Evolutionary conservation across 371 early-diverging fungal species (phyloP), one percentile per base, ranked within the genome.

Genomic region (Apophysomyces sp.): DNA sequence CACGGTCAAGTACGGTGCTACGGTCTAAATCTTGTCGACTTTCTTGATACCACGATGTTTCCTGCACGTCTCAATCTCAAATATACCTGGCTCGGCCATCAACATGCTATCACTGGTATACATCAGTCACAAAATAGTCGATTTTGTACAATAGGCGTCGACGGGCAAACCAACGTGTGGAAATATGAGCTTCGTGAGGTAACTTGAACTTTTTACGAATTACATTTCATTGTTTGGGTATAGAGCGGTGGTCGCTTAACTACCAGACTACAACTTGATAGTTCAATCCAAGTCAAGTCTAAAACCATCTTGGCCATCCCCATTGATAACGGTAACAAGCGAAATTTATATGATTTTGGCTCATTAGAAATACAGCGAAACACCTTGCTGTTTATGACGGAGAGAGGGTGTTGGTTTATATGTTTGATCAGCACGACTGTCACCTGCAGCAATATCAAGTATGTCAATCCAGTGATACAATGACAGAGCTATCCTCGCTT

Each of bases 21-120:
- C 62, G 83, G 86, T 9, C 80, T 91, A 62, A 88, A 90, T 58
- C 69, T 93, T 39, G 83, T 91, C 57, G 92, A 93, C 63, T 88
- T 93, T 39, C 85, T 93, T 51, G 90, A 89, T 41, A 76, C 80
- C 1, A 77, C 85, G 0, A 80, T 84, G 64, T 82, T 84, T 39
- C 67, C 78, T 24, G 81, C 91, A 4, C 80, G 80, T 37, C 69
- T 93, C 4, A 71, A 81, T 18, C 62, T 89, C 6, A 76, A 84
- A 54, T 84, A 86, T 56, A 81, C 86, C 1, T 93, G 92, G 92
- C 64, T 81, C 6, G 91, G 89, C 0, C 92, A 89, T 62, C 84
- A 80, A 26, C 69, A 72, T 39, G 60, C 81, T 0, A 86, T 86
- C 11, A 65, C 36, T 2, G 57, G 57, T 5, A 56, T 77, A 4